These are phyloP conservation scores for Leptographium lundbergii DNA, from an alignment of 2,329 filamentous ascomycete genomes.

Conservation along the genomic window DNA sequence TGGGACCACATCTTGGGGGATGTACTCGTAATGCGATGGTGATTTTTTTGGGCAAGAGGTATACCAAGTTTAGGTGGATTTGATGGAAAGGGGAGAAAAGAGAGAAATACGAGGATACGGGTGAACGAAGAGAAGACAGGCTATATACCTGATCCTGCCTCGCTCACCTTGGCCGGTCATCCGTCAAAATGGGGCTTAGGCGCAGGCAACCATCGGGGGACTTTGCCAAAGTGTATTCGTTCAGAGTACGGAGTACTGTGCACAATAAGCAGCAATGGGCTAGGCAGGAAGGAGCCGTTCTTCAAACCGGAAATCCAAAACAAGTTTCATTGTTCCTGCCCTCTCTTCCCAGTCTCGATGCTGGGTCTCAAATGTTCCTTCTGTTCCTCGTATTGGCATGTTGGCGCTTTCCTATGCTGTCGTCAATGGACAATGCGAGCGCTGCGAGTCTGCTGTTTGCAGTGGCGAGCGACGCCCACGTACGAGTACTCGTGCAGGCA, in stretches of 20 bases:
- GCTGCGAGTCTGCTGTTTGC: too few species aligned
- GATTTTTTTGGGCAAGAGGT: background rate
- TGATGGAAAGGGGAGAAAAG: background rate
- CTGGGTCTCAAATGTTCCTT: background rate
- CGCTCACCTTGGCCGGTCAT: background rate
- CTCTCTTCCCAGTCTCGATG: background rate
- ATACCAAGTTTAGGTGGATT: background rate
- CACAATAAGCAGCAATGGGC: background rate
- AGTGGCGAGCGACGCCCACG: too few species aligned
- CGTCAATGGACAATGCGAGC: too few species aligned
- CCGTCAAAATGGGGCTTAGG: background rate
- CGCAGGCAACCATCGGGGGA: background rate
- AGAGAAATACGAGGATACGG: background rate
- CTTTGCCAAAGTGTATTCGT: background rate
- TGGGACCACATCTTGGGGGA: conserved; percentile 4
- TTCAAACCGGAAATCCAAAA: background rate
- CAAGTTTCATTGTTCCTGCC: background rate
- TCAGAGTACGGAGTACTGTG: background rate
- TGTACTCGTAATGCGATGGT: background rate
- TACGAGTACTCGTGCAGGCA: too few species aligned
- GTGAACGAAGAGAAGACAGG: background rate
- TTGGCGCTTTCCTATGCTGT: background rate
- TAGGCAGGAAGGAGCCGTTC: background rate
- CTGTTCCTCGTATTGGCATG: background rate
- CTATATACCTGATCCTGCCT: background rate